phyloP scores from a whole-genome alignment of 176 grass and related monocot genomes.

The Bromus sterilis region DNA sequence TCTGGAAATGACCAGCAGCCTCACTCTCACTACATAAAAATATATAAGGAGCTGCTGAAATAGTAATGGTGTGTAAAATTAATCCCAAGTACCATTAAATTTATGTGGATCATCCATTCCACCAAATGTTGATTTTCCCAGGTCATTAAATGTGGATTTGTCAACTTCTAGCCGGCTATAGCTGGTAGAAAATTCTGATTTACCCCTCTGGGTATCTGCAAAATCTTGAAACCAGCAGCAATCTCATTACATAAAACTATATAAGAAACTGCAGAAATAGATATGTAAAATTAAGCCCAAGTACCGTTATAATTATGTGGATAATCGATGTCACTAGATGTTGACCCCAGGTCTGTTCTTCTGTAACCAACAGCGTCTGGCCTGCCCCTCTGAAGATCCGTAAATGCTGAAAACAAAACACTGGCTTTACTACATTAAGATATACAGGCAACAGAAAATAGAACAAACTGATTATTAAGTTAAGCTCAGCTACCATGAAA shows the following conservation, averaged over 20 bases:
- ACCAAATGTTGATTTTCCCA: slow-evolving; percentile 2
- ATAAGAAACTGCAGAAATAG: not conserved
- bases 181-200: not conserved
- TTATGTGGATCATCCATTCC: slow-evolving; percentile 8
- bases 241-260: not conserved
- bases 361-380: not conserved
- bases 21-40: not conserved
- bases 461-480: not conserved
- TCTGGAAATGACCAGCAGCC: not conserved
- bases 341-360: not conserved
- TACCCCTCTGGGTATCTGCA: not conserved
- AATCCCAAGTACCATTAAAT: not conserved
- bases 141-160: not conserved
- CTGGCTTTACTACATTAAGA: not conserved
- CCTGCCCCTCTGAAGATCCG: not conserved
- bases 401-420: slow-evolving; percentile 1
- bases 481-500: slow-evolving; percentile 22
- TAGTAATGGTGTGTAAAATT: slow-evolving; percentile 1
- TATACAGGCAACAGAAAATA: not conserved
- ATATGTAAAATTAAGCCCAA: slow-evolving; percentile 13
- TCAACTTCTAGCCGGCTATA: not conserved
- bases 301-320: slow-evolving; percentile 1
- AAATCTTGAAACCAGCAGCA: not conserved
- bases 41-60: not conserved
- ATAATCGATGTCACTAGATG: not conserved